Conservation (phyloP, 75 land plant genomes). For the Pinus tabuliformis region DNA sequence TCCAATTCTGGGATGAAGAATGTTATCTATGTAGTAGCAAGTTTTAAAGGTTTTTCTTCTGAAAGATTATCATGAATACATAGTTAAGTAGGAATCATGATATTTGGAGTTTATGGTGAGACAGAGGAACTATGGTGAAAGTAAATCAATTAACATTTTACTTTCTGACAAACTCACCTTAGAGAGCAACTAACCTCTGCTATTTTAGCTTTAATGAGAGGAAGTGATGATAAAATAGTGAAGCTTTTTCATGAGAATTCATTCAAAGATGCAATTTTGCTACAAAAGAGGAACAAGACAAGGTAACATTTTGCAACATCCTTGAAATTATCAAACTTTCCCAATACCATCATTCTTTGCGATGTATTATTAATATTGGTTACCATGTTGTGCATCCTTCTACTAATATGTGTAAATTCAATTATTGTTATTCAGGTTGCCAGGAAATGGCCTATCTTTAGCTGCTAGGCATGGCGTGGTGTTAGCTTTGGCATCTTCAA, state of each 20-base stretch:
- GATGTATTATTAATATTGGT: not conserved
- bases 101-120: not conserved
- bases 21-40: not conserved
- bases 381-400: not conserved
- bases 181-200: constrained; percentile 91
- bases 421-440: constrained; percentile 27
- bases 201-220: constrained; percentile 81
- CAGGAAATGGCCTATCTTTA: constrained; percentile 20
- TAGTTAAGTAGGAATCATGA: not conserved
- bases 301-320: constrained; percentile 25
- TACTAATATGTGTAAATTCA: not conserved
- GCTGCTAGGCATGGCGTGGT: constrained; percentile 79
- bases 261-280: constrained; percentile 17
- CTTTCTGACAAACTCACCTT: constrained; percentile 46
- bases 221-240: constrained; percentile 70
- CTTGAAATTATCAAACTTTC: not conserved
- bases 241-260: constrained; percentile 65
- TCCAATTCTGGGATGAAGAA: not conserved
- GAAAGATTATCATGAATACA: not conserved
- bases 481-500: constrained; percentile 84
- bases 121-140: not conserved
- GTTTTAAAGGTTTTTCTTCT: not conserved
- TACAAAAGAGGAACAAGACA: constrained; percentile 38
- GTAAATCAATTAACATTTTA: not conserved
- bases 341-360: not conserved